A percentile compares a stretch with the other conserved stretches of the same genome.
phyloP scores from a whole-genome alignment of 495 filamentous ascomycete genomes.

The Penicillium tannophilum region DNA sequence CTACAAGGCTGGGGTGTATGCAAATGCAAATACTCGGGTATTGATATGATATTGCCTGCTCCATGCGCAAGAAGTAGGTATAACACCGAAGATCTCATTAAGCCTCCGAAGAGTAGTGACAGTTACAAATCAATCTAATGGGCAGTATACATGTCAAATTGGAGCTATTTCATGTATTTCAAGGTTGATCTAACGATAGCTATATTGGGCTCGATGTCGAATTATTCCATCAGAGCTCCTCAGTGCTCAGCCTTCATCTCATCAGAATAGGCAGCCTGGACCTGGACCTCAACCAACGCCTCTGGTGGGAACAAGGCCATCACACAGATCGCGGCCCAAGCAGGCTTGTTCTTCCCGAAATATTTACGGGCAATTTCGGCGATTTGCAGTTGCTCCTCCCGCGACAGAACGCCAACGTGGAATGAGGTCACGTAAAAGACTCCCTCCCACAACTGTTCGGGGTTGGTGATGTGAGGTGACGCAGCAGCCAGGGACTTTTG shows the following conservation, averaged over 20 bases:
- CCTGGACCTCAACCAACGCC: constrained; percentile 9
- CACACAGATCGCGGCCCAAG: constrained; percentile 7
- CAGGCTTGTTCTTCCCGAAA: constrained; percentile 10
- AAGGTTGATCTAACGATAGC: too few relatives aligned
- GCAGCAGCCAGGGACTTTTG: constrained; percentile 10
- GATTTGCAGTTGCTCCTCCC: constrained; percentile 8
- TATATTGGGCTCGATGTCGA: not conserved
- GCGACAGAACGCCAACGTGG: constrained; percentile 6
- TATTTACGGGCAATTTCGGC: constrained; percentile 10
- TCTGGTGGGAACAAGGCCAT: constrained; percentile 8
- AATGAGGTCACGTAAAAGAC: constrained; percentile 6
- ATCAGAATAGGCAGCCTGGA: constrained; percentile 3
- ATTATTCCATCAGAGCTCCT: not conserved
- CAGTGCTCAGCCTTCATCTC: not conserved
- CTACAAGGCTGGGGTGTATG: too few relatives aligned
- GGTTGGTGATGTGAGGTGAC: constrained; percentile 8
- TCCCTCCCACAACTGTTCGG: constrained; percentile 1
- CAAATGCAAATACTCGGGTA: too few relatives aligned
- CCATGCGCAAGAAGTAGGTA: too few relatives aligned
- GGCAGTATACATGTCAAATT: too few relatives aligned
- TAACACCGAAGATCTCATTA: too few relatives aligned
- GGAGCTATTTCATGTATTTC: too few relatives aligned
- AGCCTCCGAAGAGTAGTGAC: too few relatives aligned
- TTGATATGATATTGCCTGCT: too few relatives aligned
- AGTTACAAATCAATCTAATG: too few relatives aligned